A percentile compares a stretch with the other conserved stretches of the same genome.
Conservation (phyloP, 495 filamentous ascomycete species). For the Xylaria flabelliformis region DNA sequence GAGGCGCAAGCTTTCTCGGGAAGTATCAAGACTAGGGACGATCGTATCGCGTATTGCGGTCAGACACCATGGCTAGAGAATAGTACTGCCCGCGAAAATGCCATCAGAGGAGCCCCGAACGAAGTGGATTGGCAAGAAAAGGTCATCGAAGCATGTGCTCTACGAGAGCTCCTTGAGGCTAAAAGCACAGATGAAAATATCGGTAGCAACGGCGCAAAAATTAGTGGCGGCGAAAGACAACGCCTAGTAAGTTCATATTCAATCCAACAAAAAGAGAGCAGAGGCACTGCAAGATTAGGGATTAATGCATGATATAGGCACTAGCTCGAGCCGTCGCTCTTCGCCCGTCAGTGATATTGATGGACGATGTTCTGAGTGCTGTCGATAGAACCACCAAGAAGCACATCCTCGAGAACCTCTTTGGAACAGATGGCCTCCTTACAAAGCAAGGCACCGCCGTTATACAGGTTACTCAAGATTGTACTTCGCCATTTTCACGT, state of each 20-base stretch:
- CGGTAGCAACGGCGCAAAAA: slow-evolving; percentile 61
- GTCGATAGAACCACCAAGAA: slow-evolving; percentile 24
- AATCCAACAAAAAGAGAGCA: neutral
- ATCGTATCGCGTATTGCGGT: slow-evolving; percentile 33
- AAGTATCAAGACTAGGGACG: neutral
- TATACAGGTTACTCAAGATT: slow-evolving; percentile 23
- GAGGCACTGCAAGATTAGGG: neutral
- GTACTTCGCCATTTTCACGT: neutral
- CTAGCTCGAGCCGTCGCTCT: slow-evolving; percentile 20
- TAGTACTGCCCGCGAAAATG: slow-evolving; percentile 44
- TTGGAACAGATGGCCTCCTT: slow-evolving; percentile 23
- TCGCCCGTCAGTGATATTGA: slow-evolving; percentile 30
- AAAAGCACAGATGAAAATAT: slow-evolving; percentile 59
- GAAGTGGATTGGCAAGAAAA: slow-evolving; percentile 44
- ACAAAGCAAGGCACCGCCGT: slow-evolving; percentile 15
- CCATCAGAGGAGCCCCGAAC: slow-evolving; percentile 33
- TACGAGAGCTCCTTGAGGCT: slow-evolving; percentile 42
- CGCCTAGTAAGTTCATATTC: slow-evolving; percentile 48
- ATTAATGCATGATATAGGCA: slow-evolving; percentile 17
- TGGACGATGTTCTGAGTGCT: slow-evolving; percentile 26
- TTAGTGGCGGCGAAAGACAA: slow-evolving; percentile 67
- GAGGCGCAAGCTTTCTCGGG: slow-evolving; percentile 23
- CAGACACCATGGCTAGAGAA: slow-evolving; percentile 53
- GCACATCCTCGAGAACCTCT: slow-evolving; percentile 23
- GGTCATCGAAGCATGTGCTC: slow-evolving; percentile 40